A percentile compares a stretch with the other conserved stretches of the same genome.
Conservation (phyloP, 2,329 filamentous ascomycete genomes). For the Coniella vitis region DNA sequence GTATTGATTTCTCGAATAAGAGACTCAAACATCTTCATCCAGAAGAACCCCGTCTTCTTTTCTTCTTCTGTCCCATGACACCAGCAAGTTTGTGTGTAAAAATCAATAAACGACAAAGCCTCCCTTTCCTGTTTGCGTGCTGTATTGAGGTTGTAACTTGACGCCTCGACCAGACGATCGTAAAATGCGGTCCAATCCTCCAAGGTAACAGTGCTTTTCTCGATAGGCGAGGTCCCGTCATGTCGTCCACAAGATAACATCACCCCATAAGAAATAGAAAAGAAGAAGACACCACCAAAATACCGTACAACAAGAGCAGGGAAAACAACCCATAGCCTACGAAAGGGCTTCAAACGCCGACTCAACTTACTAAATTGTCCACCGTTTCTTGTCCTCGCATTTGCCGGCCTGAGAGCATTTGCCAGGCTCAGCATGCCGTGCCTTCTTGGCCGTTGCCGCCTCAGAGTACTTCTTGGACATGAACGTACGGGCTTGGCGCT, state of each 20-base stretch:
- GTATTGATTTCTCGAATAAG: too few species aligned
- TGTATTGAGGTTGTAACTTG: background rate
- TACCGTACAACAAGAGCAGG: too few species aligned
- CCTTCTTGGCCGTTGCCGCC: conserved; percentile 25
- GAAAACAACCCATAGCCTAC: background rate
- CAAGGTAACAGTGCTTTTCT: too few species aligned
- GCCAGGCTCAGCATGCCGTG: conserved; percentile 14
- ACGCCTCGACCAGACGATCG: too few species aligned
- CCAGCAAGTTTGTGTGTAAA: background rate
- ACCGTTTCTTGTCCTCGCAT: conserved; percentile 5
- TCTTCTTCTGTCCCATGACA: background rate
- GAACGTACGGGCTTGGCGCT: conserved; percentile 39
- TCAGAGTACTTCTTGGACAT: conserved; percentile 30
- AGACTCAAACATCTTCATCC: background rate
- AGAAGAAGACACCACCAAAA: too few species aligned
- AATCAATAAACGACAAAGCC: background rate
- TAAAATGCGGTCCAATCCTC: too few species aligned
- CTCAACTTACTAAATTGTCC: conserved; percentile 12
- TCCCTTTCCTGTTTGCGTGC: background rate
- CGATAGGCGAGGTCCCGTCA: too few species aligned
- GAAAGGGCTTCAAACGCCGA: background rate
- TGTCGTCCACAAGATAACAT: too few species aligned
- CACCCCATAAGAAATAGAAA: too few species aligned
- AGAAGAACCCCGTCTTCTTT: background rate
- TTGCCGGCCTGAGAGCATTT: conserved; percentile 8